Conservation (phyloP, 768 basidiomycete genomes). For the Leccinum longicurvipes region DNA sequence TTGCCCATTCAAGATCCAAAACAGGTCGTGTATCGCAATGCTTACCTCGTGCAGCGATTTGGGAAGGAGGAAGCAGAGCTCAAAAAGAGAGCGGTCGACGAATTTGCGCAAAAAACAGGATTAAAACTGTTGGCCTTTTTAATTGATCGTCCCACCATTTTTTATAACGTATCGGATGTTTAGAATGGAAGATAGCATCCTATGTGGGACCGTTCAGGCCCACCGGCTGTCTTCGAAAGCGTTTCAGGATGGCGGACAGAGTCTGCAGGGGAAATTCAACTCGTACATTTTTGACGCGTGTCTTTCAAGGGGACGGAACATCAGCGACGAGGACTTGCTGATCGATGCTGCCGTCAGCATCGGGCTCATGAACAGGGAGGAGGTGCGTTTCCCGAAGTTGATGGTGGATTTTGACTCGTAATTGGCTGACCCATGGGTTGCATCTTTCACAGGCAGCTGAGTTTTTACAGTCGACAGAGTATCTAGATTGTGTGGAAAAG, state of each 20-base stretch:
- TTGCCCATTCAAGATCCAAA: background rate
- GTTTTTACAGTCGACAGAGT: slow-evolving; percentile 40
- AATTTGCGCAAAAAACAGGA: slow-evolving; percentile 24
- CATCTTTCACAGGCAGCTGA: slow-evolving; percentile 30
- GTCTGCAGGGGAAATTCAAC: slow-evolving; percentile 36
- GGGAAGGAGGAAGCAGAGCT: slow-evolving; percentile 27
- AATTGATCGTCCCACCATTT: background rate
- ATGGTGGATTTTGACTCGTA: background rate
- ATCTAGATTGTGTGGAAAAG: slow-evolving; percentile 35
- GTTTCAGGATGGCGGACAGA: slow-evolving; percentile 35
- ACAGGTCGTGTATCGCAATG: slow-evolving; percentile 16
- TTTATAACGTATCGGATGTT: background rate
- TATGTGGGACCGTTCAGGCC: slow-evolving; percentile 37
- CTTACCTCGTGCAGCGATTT: slow-evolving; percentile 18
- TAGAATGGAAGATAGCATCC: slow-evolving; percentile 35
- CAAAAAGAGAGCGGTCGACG: slow-evolving; percentile 20
- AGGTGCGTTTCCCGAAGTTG: slow-evolving; percentile 25
- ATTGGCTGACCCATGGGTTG: background rate
- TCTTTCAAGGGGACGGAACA: slow-evolving; percentile 35
- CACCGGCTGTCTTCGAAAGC: slow-evolving; percentile 46
- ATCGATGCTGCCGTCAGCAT: slow-evolving; percentile 32
- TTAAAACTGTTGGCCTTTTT: slow-evolving; percentile 22
- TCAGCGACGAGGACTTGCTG: slow-evolving; percentile 35
- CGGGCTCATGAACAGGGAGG: slow-evolving; percentile 34
- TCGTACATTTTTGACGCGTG: slow-evolving; percentile 38